Base-by-base conservation (phyloP, 164 flowering plant genomes). In the Hamamelis virginiana region DNA sequence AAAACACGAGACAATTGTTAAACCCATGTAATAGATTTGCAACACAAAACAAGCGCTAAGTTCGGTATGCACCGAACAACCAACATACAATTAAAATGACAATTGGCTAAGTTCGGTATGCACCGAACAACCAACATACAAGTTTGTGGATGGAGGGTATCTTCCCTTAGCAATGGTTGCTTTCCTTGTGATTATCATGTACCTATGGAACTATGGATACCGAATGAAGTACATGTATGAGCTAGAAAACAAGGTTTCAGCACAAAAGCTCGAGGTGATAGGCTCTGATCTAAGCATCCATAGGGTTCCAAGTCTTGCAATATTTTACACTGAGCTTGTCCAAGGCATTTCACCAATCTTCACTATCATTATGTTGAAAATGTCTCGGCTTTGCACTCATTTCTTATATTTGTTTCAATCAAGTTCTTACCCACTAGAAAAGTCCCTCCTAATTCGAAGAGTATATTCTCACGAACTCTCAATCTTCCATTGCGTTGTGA, bases 301-400 rank as follows among this genome's bases (percentile, higher is more conserved):
- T 9, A 44, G 79, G 8, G 23, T 80, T 0, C 77, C 70, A 0
- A 79, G 83, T 1, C 52, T 80, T 38, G 79, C 73, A 22, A 1
- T 81, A 4, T 74, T 81, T 38, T 76, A 81, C 61, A 65, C 80
- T 3, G 76, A 70, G 56, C 76, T 80, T 12, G 80, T 78, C 15
- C 79, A 78, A 8, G 84, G 83, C 3, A 68, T 81, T 21, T 64
- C 81, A 1, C 81, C 81, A 0, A 77, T 80, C 10, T 77, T 80
- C 77, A 66, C 56, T 23, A n/a, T n/a, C 78, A 74, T 28, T 80
- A 74, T 21, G 22, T 71, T 0, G 27, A 38, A 14, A 74, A 74
- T 44, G 64, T 80, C 12, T 53, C 78, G 0, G 57, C 78, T 14
- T n/a, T 80, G 52, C 76, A 77, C 28, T 61, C 74, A 0, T 69